Percentiles rank a stretch among this genome's conserved stretches.
Conservation (phyloP, 768 basidiomycete species). For the Gloeopeniophorella convolvens region DNA sequence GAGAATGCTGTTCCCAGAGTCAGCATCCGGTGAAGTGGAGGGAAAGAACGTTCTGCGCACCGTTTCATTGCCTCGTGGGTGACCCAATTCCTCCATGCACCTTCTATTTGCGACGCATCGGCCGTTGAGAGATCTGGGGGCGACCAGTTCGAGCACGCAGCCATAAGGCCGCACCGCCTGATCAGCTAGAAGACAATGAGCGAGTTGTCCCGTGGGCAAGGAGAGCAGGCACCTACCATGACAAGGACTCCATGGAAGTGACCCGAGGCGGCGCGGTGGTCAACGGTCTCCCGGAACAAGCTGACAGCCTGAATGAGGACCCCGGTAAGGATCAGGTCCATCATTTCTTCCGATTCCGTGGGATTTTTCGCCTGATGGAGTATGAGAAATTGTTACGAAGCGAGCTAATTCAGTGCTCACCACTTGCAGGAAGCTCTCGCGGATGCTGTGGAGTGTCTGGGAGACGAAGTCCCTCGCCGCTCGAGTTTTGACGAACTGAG, state of each 20-base stretch:
- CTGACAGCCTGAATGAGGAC: constrained; percentile 46
- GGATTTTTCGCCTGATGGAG: constrained; percentile 15
- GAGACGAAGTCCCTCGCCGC: constrained; percentile 40
- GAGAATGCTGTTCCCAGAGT: constrained; percentile 9
- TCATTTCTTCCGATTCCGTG: constrained; percentile 11
- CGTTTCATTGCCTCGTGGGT: constrained; percentile 46
- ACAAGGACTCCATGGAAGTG: constrained; percentile 49
- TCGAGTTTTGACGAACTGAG: constrained; percentile 41
- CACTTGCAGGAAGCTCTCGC: constrained; percentile 41
- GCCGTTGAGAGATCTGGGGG: constrained; percentile 24
- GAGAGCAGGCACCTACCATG: constrained; percentile 33
- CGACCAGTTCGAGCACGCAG: constrained; percentile 37
- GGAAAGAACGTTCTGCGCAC: constrained; percentile 26
- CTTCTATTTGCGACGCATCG: constrained; percentile 31
- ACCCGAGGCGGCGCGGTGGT: constrained; percentile 37
- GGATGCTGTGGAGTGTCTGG: constrained; percentile 35
- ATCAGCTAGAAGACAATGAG: constrained; percentile 24
- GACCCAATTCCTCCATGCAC: constrained; percentile 46
- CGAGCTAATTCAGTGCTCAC: constrained; percentile 33
- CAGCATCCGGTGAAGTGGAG: neutral
- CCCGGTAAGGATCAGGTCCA: constrained; percentile 36
- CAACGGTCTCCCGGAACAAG: constrained; percentile 38
- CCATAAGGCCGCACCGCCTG: constrained; percentile 33
- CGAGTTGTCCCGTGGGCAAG: neutral
- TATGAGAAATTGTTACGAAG: neutral